Evolutionary conservation across 2,329 filamentous ascomycete genomes (phyloP).

Genomic region (Aspergillus brunneoviolaceus): DNA sequence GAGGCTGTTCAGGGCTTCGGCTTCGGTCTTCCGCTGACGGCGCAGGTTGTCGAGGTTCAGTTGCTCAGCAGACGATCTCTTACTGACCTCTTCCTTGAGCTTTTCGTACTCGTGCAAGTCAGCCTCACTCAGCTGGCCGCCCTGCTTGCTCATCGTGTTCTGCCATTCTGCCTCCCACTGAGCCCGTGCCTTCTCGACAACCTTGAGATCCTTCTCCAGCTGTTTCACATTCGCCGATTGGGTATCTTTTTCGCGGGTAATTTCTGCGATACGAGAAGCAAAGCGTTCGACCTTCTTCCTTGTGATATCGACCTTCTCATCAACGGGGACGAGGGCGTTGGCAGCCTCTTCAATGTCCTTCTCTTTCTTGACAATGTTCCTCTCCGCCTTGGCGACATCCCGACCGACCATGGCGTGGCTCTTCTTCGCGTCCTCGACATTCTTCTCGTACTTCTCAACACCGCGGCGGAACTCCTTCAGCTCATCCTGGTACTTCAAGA

Average conservation of each 20-base stretch:
- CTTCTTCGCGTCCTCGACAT: conserved; percentile 75
- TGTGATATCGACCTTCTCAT: conserved; percentile 86
- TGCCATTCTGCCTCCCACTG: conserved; percentile 87
- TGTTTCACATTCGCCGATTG: conserved; percentile 69
- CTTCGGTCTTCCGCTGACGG: conserved; percentile 85
- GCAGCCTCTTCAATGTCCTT: conserved; percentile 83
- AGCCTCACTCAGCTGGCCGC: conserved; percentile 77
- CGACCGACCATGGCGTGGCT: conserved; percentile 77
- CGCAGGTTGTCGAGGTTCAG: conserved; percentile 81
- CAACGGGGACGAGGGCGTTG: conserved; percentile 80
- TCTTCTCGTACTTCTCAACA: conserved; percentile 78
- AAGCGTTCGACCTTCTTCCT: conserved; percentile 68
- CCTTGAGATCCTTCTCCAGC: conserved; percentile 74
- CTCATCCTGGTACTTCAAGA: conserved; percentile 91
- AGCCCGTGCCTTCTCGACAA: conserved; percentile 84
- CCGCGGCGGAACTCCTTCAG: conserved; percentile 88
- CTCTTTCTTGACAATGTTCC: conserved; percentile 79
- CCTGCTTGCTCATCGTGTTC: conserved; percentile 80
- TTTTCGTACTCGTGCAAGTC: conserved; percentile 89
- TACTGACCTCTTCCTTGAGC: conserved; percentile 80
- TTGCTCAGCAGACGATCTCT: conserved; percentile 76
- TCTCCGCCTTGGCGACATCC: conserved; percentile 78
- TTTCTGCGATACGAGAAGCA: conserved; percentile 65
- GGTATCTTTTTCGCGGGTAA: conserved; percentile 73
- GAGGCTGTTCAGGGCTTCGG: conserved; percentile 84